These are phyloP conservation scores for Hyphopichia fennica DNA, from an alignment of 1,139 yeast species.

Conservation along the genomic window DNA sequence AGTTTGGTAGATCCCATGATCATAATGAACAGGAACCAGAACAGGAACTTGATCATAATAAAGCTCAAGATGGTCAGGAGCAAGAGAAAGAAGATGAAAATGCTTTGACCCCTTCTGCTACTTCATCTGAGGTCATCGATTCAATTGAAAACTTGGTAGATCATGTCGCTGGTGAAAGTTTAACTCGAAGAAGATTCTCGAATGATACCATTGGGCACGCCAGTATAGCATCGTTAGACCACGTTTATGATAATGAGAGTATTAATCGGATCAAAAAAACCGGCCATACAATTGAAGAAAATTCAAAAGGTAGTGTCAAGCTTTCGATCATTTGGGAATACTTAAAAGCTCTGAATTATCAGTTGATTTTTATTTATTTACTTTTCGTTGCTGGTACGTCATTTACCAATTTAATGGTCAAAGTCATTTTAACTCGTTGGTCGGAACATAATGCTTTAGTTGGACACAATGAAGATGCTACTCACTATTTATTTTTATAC, in stretches of 20 bases:
- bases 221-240: slow-evolving; percentile 16
- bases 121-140: neutral
- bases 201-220: slow-evolving; percentile 7
- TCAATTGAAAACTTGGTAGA: neutral
- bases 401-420: slow-evolving; percentile 19
- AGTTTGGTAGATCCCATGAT: slow-evolving; percentile 12
- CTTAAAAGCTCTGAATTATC: slow-evolving; percentile 26
- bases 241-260: slow-evolving; percentile 14
- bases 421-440: slow-evolving; percentile 26
- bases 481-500: slow-evolving; percentile 19
- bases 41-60: neutral
- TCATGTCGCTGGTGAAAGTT: neutral
- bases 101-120: neutral
- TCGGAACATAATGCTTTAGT: slow-evolving; percentile 21
- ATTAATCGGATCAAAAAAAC: slow-evolving; percentile 12
- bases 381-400: slow-evolving; percentile 16
- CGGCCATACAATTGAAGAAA: slow-evolving; percentile 21
- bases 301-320: slow-evolving; percentile 25
- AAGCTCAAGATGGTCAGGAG: neutral
- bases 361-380: slow-evolving; percentile 20
- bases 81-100: neutral
- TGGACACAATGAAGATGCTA: slow-evolving; percentile 19
- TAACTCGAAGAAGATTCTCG: neutral
- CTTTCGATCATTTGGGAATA: slow-evolving; percentile 22
- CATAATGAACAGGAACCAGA: neutral